Conservation (phyloP, 2,329 filamentous ascomycete genomes). For the Colletotrichum tropicicola region DNA sequence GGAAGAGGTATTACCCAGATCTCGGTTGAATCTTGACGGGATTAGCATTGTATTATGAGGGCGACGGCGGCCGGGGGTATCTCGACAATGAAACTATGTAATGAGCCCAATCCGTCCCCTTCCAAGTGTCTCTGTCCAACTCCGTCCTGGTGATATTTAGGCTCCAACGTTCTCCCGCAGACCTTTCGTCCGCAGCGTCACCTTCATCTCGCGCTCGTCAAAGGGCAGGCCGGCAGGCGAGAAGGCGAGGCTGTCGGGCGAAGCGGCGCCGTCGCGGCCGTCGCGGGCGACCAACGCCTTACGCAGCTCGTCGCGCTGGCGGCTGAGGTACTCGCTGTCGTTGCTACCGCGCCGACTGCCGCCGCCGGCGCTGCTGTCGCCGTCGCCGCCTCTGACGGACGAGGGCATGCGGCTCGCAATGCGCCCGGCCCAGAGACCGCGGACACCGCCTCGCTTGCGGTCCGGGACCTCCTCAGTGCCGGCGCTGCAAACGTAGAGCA, state of each 20-base stretch:
- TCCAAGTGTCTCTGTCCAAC: neutral
- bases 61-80: no score
- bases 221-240: constrained; percentile 51
- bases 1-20: no score
- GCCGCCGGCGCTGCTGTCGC: constrained; percentile 48
- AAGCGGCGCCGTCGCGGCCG: constrained; percentile 35
- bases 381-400: constrained; percentile 37
- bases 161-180: constrained; percentile 55
- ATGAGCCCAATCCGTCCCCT: neutral
- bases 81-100: constrained; percentile 24
- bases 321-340: constrained; percentile 51
- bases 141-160: neutral
- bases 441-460: constrained; percentile 68
- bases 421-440: constrained; percentile 64
- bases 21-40: no score
- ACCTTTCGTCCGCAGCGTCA: constrained; percentile 65
- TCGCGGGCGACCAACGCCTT: constrained; percentile 40
- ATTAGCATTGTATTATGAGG: no score
- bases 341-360: constrained; percentile 53
- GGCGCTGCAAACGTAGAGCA: constrained; percentile 88
- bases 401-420: constrained; percentile 44
- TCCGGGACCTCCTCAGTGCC: constrained; percentile 72
- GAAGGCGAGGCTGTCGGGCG: constrained; percentile 5
- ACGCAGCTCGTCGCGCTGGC: constrained; percentile 52
- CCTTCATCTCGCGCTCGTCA: constrained; percentile 52